phyloP scores from a whole-genome alignment of 192 early-diverging fungal genomes.

The Spizellomyces sp. region DNA sequence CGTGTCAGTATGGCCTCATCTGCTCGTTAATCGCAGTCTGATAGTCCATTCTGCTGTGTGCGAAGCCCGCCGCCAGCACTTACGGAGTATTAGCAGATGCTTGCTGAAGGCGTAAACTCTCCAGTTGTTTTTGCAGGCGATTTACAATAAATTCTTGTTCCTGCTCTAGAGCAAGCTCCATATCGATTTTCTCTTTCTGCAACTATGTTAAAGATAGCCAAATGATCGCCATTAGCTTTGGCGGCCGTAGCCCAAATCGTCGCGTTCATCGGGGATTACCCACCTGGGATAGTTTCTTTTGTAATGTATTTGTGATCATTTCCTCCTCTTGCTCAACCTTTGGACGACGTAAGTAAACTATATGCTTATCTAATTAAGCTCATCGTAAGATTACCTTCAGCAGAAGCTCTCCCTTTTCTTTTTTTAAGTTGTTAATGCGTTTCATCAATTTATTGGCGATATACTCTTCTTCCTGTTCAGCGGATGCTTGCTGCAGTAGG shows the following conservation, averaged over 20 bases:
- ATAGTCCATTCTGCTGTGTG: background rate
- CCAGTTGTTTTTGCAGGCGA: slow-evolving; percentile 80
- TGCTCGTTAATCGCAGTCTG: background rate
- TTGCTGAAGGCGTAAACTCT: slow-evolving; percentile 44
- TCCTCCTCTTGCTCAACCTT: slow-evolving; percentile 79
- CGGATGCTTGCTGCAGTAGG: slow-evolving; percentile 32
- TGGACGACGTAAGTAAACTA: too few species aligned
- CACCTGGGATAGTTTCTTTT: slow-evolving; percentile 65
- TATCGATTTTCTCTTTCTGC: slow-evolving; percentile 86
- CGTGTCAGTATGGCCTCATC: background rate
- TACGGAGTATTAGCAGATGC: slow-evolving; percentile 22
- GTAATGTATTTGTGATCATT: slow-evolving; percentile 75
- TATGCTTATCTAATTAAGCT: too few species aligned
- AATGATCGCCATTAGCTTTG: background rate
- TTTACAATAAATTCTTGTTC: slow-evolving; percentile 94
- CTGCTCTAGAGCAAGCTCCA: slow-evolving; percentile 88
- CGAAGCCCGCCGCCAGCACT: background rate
- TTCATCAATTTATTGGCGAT: slow-evolving; percentile 78
- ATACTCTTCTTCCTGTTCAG: slow-evolving; percentile 61
- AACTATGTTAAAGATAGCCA: slow-evolving; percentile 47
- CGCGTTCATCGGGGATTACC: background rate
- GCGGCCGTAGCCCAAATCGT: background rate
- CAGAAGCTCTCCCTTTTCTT: slow-evolving; percentile 77
- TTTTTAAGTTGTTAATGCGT: slow-evolving; percentile 71
- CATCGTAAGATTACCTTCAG: slow-evolving; percentile 39